Evolutionary conservation across 2,329 filamentous ascomycete genomes (phyloP).

Genomic region (Penicillium occitanis): DNA sequence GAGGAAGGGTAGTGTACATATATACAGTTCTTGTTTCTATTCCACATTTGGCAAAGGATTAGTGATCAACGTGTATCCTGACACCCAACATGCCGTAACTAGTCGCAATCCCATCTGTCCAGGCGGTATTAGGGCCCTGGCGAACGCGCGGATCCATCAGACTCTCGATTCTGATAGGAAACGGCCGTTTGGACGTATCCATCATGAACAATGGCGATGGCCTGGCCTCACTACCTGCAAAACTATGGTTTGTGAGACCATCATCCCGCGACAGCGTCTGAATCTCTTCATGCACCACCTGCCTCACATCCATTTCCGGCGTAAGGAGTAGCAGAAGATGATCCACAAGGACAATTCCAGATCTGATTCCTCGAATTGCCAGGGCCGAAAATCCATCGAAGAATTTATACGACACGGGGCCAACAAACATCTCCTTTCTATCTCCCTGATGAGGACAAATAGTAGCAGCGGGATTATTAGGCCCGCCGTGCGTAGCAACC

Average conservation of each 20-base stretch:
- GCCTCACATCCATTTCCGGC: constrained; percentile 1
- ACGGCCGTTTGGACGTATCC: background rate
- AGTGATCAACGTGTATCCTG: constrained; percentile 1
- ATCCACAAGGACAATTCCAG: constrained; percentile 22
- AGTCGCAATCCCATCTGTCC: constrained; percentile 22
- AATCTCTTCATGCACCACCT: constrained; percentile 11
- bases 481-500: background rate
- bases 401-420: background rate
- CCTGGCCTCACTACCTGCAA: background rate
- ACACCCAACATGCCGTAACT: constrained; percentile 24
- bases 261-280: background rate
- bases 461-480: background rate
- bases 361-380: constrained; percentile 21
- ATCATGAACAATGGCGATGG: background rate
- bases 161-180: constrained; percentile 10
- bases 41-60: background rate
- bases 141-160: constrained; percentile 10
- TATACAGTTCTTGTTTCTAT: background rate
- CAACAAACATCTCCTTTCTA: background rate
- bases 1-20: background rate
- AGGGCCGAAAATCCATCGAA: constrained; percentile 17
- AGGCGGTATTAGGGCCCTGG: constrained; percentile 12
- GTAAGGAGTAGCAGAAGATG: constrained; percentile 20
- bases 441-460: background rate
- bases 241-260: background rate